Base-by-base conservation (phyloP, 805 yeast species). In the Kuraishia ogatae region DNA sequence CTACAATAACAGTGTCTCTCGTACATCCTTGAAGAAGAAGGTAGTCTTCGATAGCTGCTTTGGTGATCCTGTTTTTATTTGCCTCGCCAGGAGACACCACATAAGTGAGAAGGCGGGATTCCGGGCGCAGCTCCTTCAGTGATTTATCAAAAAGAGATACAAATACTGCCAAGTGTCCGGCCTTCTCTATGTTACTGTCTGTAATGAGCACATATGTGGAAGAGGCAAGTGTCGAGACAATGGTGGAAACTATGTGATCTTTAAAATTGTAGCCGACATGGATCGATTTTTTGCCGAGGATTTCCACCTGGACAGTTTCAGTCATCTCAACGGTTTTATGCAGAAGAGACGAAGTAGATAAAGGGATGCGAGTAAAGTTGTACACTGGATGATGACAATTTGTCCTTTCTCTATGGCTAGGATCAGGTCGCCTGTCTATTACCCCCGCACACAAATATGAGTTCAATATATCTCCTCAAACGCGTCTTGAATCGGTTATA, bases 181-280 rank as follows among this genome's bases (percentile, higher is more conserved):
- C 80, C 57, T 81, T 73, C 48, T 77, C 81, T 64, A 94, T 78
- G 71, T 94, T 89, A 28, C 87, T 73, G 70, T 94, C 99, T 46
- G 97, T 89, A 59, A 94, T 80, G 57, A 94, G 75, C 57, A 92
- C 97, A 73, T 94, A 94, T 11, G 98, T 93, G 5, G 97, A 90
- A 6, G 97, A 89, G 53, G 84, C 79, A 62, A 85, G 77, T 35
- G 77, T 76, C 10, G 70, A 62, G 43, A 91, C 74, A 50, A 85
- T 80, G 59, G 88, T 89, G 7, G 75, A 68, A 56, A 89, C 87
- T 55, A 93, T 84, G 63, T 89, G 92, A 57, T 79, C 76, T 61
- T 82, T 84, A 61, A 92, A 84, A 54, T 85, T 81, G 73, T 84
- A 90, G 43, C 99, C 99, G 58, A 94, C 91, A 70, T 89, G 96